Conservation (phyloP, 2,329 filamentous ascomycete genomes). For the Clonostachys rhizophaga region DNA sequence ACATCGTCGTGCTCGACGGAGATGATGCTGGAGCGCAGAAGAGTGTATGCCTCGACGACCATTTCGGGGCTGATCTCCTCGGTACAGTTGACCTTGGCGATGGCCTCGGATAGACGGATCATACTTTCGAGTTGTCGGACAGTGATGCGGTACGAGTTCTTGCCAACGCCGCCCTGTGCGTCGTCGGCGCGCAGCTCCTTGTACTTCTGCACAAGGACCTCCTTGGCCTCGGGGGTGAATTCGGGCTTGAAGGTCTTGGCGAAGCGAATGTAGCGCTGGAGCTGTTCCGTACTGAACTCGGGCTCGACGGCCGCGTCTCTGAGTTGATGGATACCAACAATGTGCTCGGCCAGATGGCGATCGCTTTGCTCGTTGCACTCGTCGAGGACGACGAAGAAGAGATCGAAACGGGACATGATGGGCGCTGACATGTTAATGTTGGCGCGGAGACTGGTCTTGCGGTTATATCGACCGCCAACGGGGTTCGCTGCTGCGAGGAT, state of each 20-base stretch:
- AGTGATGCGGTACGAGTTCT: constrained; percentile 96
- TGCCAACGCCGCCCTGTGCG: constrained; percentile 86
- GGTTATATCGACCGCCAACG: constrained; percentile 93
- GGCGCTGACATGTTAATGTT: constrained; percentile 99
- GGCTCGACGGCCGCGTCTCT: constrained; percentile 88
- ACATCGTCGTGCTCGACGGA: constrained; percentile 97
- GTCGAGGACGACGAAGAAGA: constrained; percentile 97
- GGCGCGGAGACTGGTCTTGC: constrained; percentile 84
- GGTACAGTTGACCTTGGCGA: constrained; percentile 95
- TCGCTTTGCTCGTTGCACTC: constrained; percentile 93
- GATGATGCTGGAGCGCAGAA: constrained; percentile 92
- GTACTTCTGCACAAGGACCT: constrained; percentile 84
- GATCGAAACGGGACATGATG: constrained; percentile 98
- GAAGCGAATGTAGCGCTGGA: constrained; percentile 96
- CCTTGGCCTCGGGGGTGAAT: constrained; percentile 83
- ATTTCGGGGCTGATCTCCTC: constrained; percentile 82
- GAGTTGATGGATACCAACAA: constrained; percentile 88
- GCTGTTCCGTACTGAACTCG: constrained; percentile 91
- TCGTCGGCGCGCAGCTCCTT: constrained; percentile 93
- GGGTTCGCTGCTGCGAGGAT: constrained; percentile 97
- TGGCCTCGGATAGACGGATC: constrained; percentile 95
- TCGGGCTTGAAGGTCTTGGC: constrained; percentile 90
- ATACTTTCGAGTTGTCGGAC: constrained; percentile 93
- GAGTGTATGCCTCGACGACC: constrained; percentile 86
- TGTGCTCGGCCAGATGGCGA: constrained; percentile 87